Conservation (phyloP, 768 basidiomycete genomes). For the Leccinum variicolor region DNA sequence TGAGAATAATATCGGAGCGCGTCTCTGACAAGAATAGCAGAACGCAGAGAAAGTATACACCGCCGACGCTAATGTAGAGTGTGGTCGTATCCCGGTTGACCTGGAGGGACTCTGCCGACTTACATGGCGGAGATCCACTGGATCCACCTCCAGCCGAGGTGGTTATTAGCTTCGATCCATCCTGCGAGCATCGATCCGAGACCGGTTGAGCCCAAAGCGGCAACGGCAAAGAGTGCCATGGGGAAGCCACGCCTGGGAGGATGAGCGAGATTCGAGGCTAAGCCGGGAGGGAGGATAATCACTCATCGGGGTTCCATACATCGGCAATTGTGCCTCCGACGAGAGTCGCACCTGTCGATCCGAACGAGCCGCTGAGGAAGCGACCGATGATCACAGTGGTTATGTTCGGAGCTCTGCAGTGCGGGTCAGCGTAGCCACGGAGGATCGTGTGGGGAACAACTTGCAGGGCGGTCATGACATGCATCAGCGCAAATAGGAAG, state of each 20-base stretch:
- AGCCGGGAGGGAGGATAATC: conserved; percentile 15
- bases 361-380: conserved; percentile 64
- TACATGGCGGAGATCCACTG: conserved; percentile 77
- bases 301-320: conserved; percentile 65
- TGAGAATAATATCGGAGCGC: conserved; percentile 65
- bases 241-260: conserved; percentile 65
- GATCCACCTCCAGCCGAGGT: conserved; percentile 77
- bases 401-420: conserved; percentile 40
- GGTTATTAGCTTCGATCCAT: conserved; percentile 59
- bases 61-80: conserved; percentile 42
- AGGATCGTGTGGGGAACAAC: conserved; percentile 1
- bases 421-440: conserved; percentile 1
- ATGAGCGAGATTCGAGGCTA: conserved; percentile 7
- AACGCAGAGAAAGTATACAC: conserved; percentile 46
- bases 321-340: conserved; percentile 75
- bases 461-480: conserved; percentile 37
- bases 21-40: conserved; percentile 69
- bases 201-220: conserved; percentile 58
- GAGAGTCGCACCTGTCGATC: conserved; percentile 68
- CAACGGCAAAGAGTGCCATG: conserved; percentile 69
- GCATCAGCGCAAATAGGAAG: conserved; percentile 49
- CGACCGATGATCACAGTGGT: conserved; percentile 64
- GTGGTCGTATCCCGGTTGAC: neutral
- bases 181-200: conserved; percentile 62
- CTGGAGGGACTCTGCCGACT: conserved; percentile 3